These are phyloP conservation scores for Graphilbum ipis-grandicollis DNA, from an alignment of 2,329 filamentous ascomycete species.

Conservation along the genomic window DNA sequence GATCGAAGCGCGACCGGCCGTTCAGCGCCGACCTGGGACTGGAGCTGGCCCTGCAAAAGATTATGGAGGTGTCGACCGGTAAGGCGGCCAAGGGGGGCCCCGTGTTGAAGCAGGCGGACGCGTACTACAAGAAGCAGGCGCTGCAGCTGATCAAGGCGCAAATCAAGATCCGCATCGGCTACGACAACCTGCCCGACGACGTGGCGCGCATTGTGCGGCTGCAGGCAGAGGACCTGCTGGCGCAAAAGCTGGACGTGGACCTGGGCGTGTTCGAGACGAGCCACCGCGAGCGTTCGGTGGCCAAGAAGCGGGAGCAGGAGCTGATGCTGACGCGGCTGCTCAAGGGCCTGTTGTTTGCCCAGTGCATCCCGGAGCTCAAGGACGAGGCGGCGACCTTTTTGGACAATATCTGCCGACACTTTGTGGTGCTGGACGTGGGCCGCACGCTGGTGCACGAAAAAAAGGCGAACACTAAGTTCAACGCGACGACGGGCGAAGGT, in stretches of 20 bases:
- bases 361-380: constrained; percentile 66
- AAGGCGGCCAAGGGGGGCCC: constrained; percentile 28
- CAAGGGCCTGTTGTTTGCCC: constrained; percentile 74
- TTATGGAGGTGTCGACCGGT: constrained; percentile 63
- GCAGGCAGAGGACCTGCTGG: constrained; percentile 71
- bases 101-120: constrained; percentile 45
- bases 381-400: constrained; percentile 61
- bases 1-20: constrained; percentile 72
- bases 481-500: constrained; percentile 74
- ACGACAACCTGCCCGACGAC: constrained; percentile 78
- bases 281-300: constrained; percentile 65
- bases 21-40: constrained; percentile 79
- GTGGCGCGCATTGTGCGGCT: constrained; percentile 69
- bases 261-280: constrained; percentile 55
- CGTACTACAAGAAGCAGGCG: constrained; percentile 85
- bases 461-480: constrained; percentile 62
- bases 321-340: constrained; percentile 67
- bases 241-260: constrained; percentile 53
- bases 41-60: constrained; percentile 72
- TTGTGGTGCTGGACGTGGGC: constrained; percentile 78
- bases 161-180: constrained; percentile 76
- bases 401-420: constrained; percentile 70
- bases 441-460: constrained; percentile 67
- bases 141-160: constrained; percentile 77
- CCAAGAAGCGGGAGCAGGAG: constrained; percentile 77